Evolutionary conservation across 1,284 basidiomycete genomes (phyloP).

Genomic region (Pseudozyma tsukubaensis): DNA sequence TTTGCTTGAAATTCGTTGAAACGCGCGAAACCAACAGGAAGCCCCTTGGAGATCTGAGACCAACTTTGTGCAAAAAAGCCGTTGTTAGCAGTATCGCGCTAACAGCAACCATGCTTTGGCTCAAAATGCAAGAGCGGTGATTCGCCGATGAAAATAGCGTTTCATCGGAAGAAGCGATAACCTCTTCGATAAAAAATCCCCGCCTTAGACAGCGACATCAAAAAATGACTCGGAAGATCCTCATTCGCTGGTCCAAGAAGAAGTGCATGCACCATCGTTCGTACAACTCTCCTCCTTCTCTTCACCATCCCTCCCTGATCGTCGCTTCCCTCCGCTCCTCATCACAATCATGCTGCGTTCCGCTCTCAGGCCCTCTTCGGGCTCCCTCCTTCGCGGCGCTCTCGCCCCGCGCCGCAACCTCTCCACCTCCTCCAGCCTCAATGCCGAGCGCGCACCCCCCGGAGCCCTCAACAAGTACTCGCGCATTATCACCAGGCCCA

Average conservation of each 20-base stretch:
- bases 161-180: slow-evolving; percentile 5
- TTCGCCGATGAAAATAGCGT: slow-evolving; percentile 36
- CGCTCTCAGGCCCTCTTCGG: slow-evolving; percentile 24
- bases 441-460: slow-evolving; percentile 48
- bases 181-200: slow-evolving; percentile 11
- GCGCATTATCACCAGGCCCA: slow-evolving; percentile 64
- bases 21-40: slow-evolving; percentile 11
- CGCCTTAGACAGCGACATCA: slow-evolving; percentile 1
- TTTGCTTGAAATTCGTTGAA: slow-evolving; percentile 2
- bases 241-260: slow-evolving; percentile 4
- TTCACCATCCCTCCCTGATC: not conserved
- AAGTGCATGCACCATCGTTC: slow-evolving; percentile 15
- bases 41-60: slow-evolving; percentile 13
- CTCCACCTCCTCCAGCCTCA: slow-evolving; percentile 22
- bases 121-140: slow-evolving; percentile 13
- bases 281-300: not conserved
- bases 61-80: slow-evolving; percentile 3
- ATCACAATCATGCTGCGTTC: slow-evolving; percentile 29
- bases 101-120: not conserved
- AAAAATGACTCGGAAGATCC: slow-evolving; percentile 30
- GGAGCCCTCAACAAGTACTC: slow-evolving; percentile 65
- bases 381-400: slow-evolving; percentile 24
- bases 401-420: slow-evolving; percentile 28
- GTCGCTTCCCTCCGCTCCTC: not conserved
- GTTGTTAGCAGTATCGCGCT: not conserved